A percentile compares a stretch with the other conserved stretches of the same genome.
These are phyloP conservation scores for Penicillium psychrofluorescens DNA, from an alignment of 495 filamentous ascomycete species.

Conservation along the genomic window DNA sequence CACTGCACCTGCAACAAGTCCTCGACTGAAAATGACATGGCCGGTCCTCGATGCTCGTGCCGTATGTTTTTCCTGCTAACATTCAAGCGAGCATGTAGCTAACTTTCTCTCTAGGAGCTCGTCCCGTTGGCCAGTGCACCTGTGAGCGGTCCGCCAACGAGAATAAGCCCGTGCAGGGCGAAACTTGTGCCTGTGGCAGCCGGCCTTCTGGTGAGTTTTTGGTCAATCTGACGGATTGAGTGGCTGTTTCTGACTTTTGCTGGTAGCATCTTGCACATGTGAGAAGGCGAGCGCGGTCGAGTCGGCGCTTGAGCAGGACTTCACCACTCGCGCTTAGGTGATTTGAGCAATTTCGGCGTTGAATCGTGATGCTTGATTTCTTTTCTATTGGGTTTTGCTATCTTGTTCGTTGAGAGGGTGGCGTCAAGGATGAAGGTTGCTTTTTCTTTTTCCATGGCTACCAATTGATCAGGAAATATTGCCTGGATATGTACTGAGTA, in stretches of 20 bases:
- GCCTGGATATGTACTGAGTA: too few species aligned
- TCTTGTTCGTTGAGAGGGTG: slow-evolving; percentile 1
- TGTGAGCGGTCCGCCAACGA: slow-evolving; percentile 68
- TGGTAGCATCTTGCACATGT: slow-evolving; percentile 71
- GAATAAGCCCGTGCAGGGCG: slow-evolving; percentile 53
- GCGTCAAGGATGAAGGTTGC: slow-evolving; percentile 2
- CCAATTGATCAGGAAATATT: too few species aligned
- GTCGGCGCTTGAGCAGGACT: slow-evolving; percentile 60
- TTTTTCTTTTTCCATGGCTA: neutral
- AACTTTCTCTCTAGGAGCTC: slow-evolving; percentile 38
- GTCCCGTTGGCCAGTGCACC: slow-evolving; percentile 74
- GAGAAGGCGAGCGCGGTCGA: slow-evolving; percentile 58
- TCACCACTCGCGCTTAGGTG: slow-evolving; percentile 51
- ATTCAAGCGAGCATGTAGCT: slow-evolving; percentile 1
- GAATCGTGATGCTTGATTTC: neutral
- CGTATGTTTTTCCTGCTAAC: slow-evolving; percentile 39
- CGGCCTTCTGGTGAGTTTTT: slow-evolving; percentile 55
- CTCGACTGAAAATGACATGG: slow-evolving; percentile 60
- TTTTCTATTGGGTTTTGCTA: slow-evolving; percentile 7
- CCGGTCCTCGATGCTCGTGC: slow-evolving; percentile 79
- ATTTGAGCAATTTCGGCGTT: neutral
- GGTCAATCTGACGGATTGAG: neutral
- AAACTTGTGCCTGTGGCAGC: slow-evolving; percentile 70
- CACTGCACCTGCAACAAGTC: slow-evolving; percentile 81
- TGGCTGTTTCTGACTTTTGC: neutral